Base-by-base conservation (phyloP, 2,329 filamentous ascomycete species). In the Talaromyces sp. region DNA sequence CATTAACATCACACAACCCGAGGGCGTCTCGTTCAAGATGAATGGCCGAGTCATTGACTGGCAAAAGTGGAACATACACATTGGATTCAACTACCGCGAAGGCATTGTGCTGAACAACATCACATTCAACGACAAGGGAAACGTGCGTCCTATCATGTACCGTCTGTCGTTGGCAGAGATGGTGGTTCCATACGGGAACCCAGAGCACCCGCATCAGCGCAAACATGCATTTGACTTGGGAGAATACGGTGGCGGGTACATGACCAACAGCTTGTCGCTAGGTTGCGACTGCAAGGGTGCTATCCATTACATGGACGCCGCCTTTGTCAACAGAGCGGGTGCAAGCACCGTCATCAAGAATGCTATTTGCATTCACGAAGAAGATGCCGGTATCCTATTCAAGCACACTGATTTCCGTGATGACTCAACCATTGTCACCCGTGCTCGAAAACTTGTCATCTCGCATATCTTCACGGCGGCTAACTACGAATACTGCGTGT, bases 371-470 rank as follows among this genome's bases (percentile, higher is more conserved):
- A 93, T 97, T 65, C 93, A 97, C 76, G 93, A 97, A 74, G 93
- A 97, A 77, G 93, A 97, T 65, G 85, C 86, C 1, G 93, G 93
- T 6, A 95, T 97, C 62, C 81, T 96, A 0, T 96, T 96, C 84
- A 97, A 97, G 78, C 91, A 96, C 77, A 92, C 87, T 17, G 93
- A 97, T 76, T 97, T 96, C 84, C 85, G 93, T 41, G 93, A 97
- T 70, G 89, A 95, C 50, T 93, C 90, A 0, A 85, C 87, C 58
- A 91, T 95, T 10, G 90, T 96, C 4, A 96, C 92, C 0, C 87
- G 93, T 27, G 91, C 88, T 1, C 86, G 91, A 58, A 96, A 95
- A 73, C 84, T 97, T 61, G 83, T 96, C 70, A 83, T 97, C 66
- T 92, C 91, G 65, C 92, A 96, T 67, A 89, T 96, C 71, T 96